Evolutionary conservation across 306 rosid species (phyloP).

Genomic region (Canavalia gladiata): DNA sequence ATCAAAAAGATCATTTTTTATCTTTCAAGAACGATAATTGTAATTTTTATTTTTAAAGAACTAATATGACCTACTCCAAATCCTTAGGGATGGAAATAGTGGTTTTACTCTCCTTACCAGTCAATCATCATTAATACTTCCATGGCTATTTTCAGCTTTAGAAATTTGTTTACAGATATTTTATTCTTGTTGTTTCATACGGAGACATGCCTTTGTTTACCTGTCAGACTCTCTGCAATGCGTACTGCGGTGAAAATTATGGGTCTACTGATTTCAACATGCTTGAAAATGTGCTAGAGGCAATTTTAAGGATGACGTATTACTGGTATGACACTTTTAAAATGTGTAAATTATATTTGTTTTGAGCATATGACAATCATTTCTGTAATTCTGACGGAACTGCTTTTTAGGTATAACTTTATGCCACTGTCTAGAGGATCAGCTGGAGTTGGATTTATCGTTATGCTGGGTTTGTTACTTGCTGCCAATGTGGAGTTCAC

Average conservation of each 20-base stretch:
- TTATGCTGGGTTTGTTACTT: conserved; percentile 88
- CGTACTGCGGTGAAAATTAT: conserved; percentile 87
- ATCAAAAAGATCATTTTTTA: too few species aligned
- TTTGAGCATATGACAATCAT: conserved; percentile 32
- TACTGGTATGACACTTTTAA: conserved; percentile 75
- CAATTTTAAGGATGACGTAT: conserved; percentile 94
- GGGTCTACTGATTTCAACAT: conserved; percentile 78
- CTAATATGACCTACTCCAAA: too few species aligned
- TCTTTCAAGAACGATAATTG: too few species aligned
- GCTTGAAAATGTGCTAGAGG: conserved; percentile 92
- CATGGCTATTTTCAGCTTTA: conserved; percentile 19
- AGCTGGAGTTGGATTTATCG: conserved; percentile 83
- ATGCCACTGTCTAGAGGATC: conserved; percentile 99
- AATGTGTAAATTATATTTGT: conserved; percentile 36
- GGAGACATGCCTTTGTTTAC: conserved; percentile 38
- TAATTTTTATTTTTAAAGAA: too few species aligned
- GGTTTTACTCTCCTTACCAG: too few species aligned
- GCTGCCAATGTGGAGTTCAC: conserved; percentile 98
- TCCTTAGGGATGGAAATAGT: too few species aligned
- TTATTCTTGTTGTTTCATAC: conserved; percentile 31
- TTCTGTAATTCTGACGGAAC: conserved; percentile 33
- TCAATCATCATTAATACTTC: conserved; percentile 19
- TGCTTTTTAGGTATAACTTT: conserved; percentile 84
- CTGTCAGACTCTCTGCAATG: conserved; percentile 75
- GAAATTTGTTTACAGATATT: conserved; percentile 31